Evolutionary conservation across 2,329 filamentous ascomycete species (phyloP).

Genomic region (Neospermospora avenae): DNA sequence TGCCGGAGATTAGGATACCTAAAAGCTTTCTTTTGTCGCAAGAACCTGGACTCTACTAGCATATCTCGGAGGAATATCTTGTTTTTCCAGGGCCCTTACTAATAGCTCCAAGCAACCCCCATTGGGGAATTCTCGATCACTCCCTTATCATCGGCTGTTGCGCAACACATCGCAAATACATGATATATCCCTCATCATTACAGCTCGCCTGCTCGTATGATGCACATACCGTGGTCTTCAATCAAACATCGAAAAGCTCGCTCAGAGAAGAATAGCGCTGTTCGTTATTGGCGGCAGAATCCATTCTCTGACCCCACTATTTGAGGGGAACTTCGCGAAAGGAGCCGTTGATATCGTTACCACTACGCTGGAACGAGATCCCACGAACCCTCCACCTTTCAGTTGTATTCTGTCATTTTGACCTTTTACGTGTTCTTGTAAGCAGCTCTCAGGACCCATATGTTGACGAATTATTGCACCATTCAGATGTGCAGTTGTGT

Average conservation of each 20-base stretch:
- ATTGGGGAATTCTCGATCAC: not conserved
- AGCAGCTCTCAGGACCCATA: not conserved
- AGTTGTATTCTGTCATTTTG: not conserved
- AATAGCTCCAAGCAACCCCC: not conserved
- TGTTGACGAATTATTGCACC: not conserved
- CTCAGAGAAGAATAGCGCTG: not conserved
- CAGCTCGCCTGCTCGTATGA: not conserved
- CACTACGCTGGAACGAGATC: not conserved
- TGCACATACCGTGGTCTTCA: slow-evolving; percentile 5
- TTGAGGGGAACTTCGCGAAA: slow-evolving; percentile 2
- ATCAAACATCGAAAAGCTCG: slow-evolving; percentile 6
- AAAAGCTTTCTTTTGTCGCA: too few relatives aligned
- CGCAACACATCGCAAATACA: not conserved
- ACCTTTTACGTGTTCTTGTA: too few relatives aligned
- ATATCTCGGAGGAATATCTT: not conserved
- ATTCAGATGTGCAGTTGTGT: not conserved
- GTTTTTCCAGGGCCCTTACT: not conserved
- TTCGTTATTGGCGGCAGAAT: slow-evolving; percentile 4
- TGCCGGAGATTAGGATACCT: too few relatives aligned
- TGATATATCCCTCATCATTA: slow-evolving; percentile 2
- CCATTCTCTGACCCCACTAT: not conserved
- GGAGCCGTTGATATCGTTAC: not conserved
- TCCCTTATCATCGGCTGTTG: not conserved
- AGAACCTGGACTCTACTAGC: too few relatives aligned
- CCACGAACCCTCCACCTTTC: not conserved